These are phyloP conservation scores for Claviceps africana DNA, from an alignment of 2,329 filamentous ascomycete genomes.

Conservation along the genomic window DNA sequence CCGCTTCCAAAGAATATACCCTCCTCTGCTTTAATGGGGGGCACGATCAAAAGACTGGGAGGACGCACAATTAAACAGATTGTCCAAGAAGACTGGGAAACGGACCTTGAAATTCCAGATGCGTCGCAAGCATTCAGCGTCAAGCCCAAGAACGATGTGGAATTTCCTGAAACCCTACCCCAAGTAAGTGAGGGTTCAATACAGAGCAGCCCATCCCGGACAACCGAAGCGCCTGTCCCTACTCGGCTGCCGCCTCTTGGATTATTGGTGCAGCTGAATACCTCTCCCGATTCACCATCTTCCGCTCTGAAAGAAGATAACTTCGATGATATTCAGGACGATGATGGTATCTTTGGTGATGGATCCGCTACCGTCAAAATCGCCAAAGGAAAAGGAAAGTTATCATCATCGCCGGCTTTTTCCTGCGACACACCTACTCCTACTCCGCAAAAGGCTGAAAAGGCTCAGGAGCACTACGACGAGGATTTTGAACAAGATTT, in stretches of 20 bases:
- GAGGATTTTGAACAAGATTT: conserved; percentile 63
- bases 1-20: conserved; percentile 79
- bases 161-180: conserved; percentile 54
- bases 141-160: conserved; percentile 44
- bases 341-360: conserved; percentile 51
- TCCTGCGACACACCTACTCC: conserved; percentile 44
- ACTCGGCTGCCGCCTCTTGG: conserved; percentile 17
- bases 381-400: conserved; percentile 36
- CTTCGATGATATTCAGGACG: conserved; percentile 49
- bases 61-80: conserved; percentile 58
- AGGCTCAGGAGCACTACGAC: conserved; percentile 21
- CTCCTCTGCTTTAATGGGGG: conserved; percentile 76
- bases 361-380: conserved; percentile 54
- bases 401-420: conserved; percentile 29
- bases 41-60: conserved; percentile 83
- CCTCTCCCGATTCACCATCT: conserved; percentile 22
- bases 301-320: conserved; percentile 44
- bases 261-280: conserved; percentile 18
- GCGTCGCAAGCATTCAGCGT: conserved; percentile 46
- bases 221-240: conserved; percentile 14
- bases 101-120: conserved; percentile 58
- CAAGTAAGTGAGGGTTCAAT: conserved; percentile 47
- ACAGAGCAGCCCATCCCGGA: conserved; percentile 37
- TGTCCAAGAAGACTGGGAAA: conserved; percentile 68
- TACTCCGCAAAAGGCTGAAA: conserved; percentile 33